Evolutionary conservation across 345 rosid species (phyloP), one percentile per base, ranked within the genome.

Genomic region (Isatis tinctoria): DNA sequence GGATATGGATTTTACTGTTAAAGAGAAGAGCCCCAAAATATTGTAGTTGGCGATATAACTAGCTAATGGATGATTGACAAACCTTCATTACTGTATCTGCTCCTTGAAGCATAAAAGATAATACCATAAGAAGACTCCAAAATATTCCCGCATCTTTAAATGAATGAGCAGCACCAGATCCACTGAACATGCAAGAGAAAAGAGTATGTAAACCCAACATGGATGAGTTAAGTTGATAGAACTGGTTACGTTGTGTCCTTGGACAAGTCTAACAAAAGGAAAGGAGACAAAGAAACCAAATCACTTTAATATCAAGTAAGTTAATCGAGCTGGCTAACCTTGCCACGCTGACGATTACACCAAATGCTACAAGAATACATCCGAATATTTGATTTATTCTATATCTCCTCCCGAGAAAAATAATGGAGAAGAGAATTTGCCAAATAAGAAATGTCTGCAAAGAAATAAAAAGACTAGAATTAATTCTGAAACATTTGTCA

Each of bases 331-430:
- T 32, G 59, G 48, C 62, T 77, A 63, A 88, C 98, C 97, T 87
- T 74, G 97, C 97, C 60, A 93, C 97, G 14, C 96, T 91, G 79
- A 93, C 72, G 76, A 93, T 82, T 66, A 93, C 91, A 66, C 98
- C 98, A 44, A 85, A 24, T 22, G 87, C 90, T 60, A 91, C 97
- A 77, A 93, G 87, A 73, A 83, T 78, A 82, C 98, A 93, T 65
- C 98, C 98, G 33, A 87, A 44, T 71, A 93, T 72, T 71, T 93
- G 96, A 71, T 91, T 91, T 72, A 82, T 67, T 75, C 67, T 89
- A 79, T 93, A 93, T 86, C 94, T 91, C 84, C 94, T 87, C 49
- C 97, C 92, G 62, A 93, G 97, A 83, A 93, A 91, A 80, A 89
- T 72, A 51, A 64, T 51, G 51, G 98, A 93, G 67, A 93, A 85